These are phyloP conservation scores for Crataegus laevigata DNA, from an alignment of 306 rosid species.

Conservation along the genomic window DNA sequence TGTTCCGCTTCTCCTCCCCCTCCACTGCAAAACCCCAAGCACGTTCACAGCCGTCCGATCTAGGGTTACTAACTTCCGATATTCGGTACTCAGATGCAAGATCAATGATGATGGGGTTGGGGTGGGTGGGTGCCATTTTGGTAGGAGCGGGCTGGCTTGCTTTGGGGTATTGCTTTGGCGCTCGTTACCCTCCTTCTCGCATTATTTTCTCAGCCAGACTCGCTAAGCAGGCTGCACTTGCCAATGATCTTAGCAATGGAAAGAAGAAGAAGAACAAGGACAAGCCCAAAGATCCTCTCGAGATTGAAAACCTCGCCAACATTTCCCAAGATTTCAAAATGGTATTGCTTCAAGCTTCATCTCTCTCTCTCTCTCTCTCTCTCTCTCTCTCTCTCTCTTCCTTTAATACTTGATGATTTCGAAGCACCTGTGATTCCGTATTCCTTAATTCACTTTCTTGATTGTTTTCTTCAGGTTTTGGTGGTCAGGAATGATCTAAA, in stretches of 20 bases:
- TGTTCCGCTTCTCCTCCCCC: neutral
- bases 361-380: neutral
- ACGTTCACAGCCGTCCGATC: neutral
- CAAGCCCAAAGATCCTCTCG: constrained; percentile 53
- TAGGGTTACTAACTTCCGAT: neutral
- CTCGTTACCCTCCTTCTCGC: constrained; percentile 55
- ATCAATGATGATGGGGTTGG: constrained; percentile 6
- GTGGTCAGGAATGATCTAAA: constrained; percentile 92
- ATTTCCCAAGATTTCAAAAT: constrained; percentile 79
- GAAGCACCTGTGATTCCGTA: neutral
- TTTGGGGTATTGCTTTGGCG: constrained; percentile 69
- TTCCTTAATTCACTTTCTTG: neutral
- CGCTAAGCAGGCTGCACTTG: constrained; percentile 22
- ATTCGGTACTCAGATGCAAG: neutral
- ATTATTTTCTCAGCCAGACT: constrained; percentile 27
- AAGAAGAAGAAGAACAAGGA: constrained; percentile 28
- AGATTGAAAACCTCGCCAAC: constrained; percentile 69
- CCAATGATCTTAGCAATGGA: constrained; percentile 9
- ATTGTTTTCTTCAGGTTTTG: constrained; percentile 44
- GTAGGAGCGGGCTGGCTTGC: constrained; percentile 92
- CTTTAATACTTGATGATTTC: neutral
- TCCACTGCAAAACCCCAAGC: neutral
- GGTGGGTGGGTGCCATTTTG: constrained; percentile 71
- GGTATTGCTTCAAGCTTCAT: constrained; percentile 29
- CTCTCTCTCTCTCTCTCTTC: neutral